Base-by-base conservation (phyloP, 73 alveolate species). In the Urostyla sp. region DNA sequence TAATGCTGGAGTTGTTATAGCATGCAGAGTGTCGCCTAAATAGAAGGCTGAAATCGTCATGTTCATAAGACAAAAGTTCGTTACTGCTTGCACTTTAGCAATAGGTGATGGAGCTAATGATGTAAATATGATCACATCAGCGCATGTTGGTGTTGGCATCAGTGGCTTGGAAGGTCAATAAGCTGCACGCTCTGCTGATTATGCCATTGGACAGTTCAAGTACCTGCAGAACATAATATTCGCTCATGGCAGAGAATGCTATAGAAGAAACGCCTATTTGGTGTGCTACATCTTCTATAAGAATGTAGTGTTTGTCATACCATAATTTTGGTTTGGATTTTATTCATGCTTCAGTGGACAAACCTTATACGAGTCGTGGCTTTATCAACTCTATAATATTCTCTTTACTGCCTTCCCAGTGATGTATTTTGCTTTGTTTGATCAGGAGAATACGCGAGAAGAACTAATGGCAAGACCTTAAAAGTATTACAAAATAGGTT, bases 91-190 rank as follows among this genome's bases (percentile, higher is more conserved):
- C 27, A 92, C 98, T 37, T 78, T 95, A 53, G 96, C 98, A 27
- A 95, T 95, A 5, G 99, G 99, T 18, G 99, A 95, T 90, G 99
- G 99, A 38, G 99, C 99, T 15, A 95, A 95, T 85, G 99, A 95
- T 83, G 99, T 95, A 7, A 95, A 94, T 90, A 96, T 96, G 99
- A 96, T 96, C 38, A 93, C 98, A 4, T 75, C 97, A 10, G 99
- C 99, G 7, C 91, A 90, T 85, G 95, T 96, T 0, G 99, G 99
- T 24, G 85, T 96, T 40, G 99, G 98, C 0, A 93, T 96, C 46
- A 84, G 90, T 48, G 99, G 99, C 0, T 87, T 93, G 8, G 99
- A 96, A 93, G 99, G 99, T 15, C 80, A 87, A 81, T 95, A 95
- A 58, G 99, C 99, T 0, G 97, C 99, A 6, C 82, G 95, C 75